Conservation (phyloP, 768 basidiomycete species). For the Amanita brunnescens region DNA sequence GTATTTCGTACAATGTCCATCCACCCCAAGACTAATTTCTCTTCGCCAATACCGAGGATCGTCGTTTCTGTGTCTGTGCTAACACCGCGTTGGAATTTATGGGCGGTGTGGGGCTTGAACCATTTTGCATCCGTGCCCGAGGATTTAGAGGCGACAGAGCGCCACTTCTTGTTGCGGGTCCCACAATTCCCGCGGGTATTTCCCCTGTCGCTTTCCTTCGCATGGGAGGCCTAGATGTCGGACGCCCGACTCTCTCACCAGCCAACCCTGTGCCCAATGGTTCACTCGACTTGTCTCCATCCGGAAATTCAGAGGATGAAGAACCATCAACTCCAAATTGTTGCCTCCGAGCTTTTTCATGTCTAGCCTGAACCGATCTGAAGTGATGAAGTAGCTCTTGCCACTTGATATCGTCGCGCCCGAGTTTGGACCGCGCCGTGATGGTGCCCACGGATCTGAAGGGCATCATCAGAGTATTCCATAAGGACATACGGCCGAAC, state of each 20-base stretch:
- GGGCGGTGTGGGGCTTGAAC: slow-evolving; percentile 16
- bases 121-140: slow-evolving; percentile 44
- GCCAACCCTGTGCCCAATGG: slow-evolving; percentile 12
- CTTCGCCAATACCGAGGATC: slow-evolving; percentile 23
- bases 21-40: slow-evolving; percentile 11
- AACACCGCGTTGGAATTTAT: slow-evolving; percentile 10
- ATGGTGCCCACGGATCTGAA: slow-evolving; percentile 24
- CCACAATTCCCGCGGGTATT: slow-evolving; percentile 21
- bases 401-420: slow-evolving; percentile 94
- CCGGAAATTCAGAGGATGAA: slow-evolving; percentile 40
- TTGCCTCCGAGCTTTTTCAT: slow-evolving; percentile 85
- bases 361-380: slow-evolving; percentile 78
- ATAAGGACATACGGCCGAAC: slow-evolving; percentile 15
- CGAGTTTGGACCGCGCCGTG: slow-evolving; percentile 65
- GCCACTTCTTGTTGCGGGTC: slow-evolving; percentile 28
- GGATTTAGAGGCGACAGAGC: slow-evolving; percentile 72
- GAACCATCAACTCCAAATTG: slow-evolving; percentile 57
- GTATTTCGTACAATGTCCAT: neutral
- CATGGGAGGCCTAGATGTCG: slow-evolving; percentile 34
- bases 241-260: slow-evolving; percentile 19
- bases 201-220: slow-evolving; percentile 61
- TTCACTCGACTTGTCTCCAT: slow-evolving; percentile 33
- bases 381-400: slow-evolving; percentile 90
- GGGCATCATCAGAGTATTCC: neutral
- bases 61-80: slow-evolving; percentile 27